Percentiles rank a stretch among this genome's conserved stretches.
phyloP scores from a whole-genome alignment of 176 grass and related monocot species.

The Saccharum officinarum region DNA sequence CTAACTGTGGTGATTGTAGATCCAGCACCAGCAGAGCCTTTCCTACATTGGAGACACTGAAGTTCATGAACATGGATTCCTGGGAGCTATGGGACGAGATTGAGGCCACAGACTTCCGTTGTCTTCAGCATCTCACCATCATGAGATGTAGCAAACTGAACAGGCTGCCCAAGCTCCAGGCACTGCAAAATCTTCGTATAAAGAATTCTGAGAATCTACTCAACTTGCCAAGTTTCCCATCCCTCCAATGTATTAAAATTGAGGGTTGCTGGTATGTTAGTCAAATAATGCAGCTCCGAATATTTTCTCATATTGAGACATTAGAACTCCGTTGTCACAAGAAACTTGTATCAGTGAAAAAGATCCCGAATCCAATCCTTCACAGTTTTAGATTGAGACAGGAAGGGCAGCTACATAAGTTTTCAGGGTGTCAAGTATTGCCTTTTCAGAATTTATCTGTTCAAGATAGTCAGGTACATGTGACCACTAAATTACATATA shows the following conservation, averaged over 20 bases:
- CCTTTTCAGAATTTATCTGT: slow-evolving; percentile 15
- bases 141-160: slow-evolving; percentile 37
- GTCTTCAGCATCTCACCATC: slow-evolving; percentile 37
- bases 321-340: slow-evolving; percentile 9
- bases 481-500: background rate
- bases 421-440: background rate
- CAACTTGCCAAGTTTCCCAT: slow-evolving; percentile 25
- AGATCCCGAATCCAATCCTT: background rate
- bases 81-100: slow-evolving; percentile 51
- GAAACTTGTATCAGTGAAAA: slow-evolving; percentile 25
- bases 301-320: slow-evolving; percentile 23
- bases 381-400: slow-evolving; percentile 9
- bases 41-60: slow-evolving; percentile 43
- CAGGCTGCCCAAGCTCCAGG: slow-evolving; percentile 31
- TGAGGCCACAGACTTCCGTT: slow-evolving; percentile 33
- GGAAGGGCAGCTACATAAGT: background rate
- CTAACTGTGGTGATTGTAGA: background rate
- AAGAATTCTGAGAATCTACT: slow-evolving; percentile 29
- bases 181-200: slow-evolving; percentile 17
- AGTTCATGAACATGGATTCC: slow-evolving; percentile 37
- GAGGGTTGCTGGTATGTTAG: slow-evolving; percentile 20
- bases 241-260: slow-evolving; percentile 27
- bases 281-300: slow-evolving; percentile 16
- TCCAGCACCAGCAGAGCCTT: slow-evolving; percentile 28
- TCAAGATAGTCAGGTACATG: slow-evolving; percentile 26